These are phyloP conservation scores for Aspergillus hiratsukae DNA, from an alignment of 2,329 filamentous ascomycete genomes.

Conservation along the genomic window DNA sequence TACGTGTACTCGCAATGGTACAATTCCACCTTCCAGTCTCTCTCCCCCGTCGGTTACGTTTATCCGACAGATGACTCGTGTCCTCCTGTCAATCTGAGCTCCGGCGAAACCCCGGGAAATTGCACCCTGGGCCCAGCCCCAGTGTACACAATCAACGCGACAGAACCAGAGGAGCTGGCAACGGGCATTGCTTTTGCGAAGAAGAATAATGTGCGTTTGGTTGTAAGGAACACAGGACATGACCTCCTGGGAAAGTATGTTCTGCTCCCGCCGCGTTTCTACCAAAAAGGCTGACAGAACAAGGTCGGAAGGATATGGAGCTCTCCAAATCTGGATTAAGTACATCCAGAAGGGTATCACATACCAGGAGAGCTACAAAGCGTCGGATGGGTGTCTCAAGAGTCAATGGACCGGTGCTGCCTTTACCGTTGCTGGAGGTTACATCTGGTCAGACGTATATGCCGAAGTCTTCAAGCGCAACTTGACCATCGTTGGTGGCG, in stretches of 20 bases:
- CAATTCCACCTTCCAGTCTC: constrained; percentile 23
- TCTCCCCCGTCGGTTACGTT: constrained; percentile 22
- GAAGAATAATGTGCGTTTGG: constrained; percentile 48
- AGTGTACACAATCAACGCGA: constrained; percentile 26
- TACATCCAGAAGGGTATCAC: constrained; percentile 26
- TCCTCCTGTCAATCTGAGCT: constrained; percentile 19
- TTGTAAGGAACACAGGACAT: constrained; percentile 42
- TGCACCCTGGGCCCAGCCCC: constrained; percentile 27
- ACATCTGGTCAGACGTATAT: constrained; percentile 23
- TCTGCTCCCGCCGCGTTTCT: neutral
- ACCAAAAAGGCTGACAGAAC: neutral
- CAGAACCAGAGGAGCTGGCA: constrained; percentile 20
- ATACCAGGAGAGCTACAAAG: constrained; percentile 20
- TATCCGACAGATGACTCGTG: constrained; percentile 26
- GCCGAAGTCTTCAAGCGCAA: constrained; percentile 20
- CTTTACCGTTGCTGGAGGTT: constrained; percentile 27
- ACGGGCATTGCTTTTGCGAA: constrained; percentile 39
- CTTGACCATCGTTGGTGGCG: constrained; percentile 28
- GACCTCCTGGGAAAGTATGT: constrained; percentile 20
- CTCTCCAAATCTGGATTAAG: constrained; percentile 28
- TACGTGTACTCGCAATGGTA: constrained; percentile 21
- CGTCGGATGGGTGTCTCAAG: constrained; percentile 29
- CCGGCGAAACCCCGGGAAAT: constrained; percentile 14
- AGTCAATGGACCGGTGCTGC: constrained; percentile 30
- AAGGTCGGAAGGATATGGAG: constrained; percentile 27